Base-by-base conservation (phyloP, 169 alveolate species). In the Blepharisma undulans region DNA sequence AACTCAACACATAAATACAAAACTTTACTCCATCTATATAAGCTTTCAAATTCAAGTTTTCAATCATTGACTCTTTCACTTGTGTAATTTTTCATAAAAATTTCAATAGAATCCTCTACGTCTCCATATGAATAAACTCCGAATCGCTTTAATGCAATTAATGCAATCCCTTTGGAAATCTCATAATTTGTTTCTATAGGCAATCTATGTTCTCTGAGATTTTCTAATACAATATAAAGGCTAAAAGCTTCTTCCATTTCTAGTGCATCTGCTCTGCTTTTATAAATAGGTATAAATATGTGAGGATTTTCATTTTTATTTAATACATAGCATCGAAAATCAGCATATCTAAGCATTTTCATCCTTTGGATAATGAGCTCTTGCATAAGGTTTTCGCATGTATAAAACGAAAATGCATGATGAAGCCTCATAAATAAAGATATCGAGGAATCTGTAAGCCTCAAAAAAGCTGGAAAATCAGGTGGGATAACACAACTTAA, bases 351-450 rank as follows among this genome's bases (percentile, higher is more conserved):
- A 21, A 82, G 27, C 8, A 21, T 30, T 14, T 60, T 82, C 27
- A 22, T n/a, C 29, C 30, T 36, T 19, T 48, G 22, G 12, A 25
- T 7, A 22, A 22, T 30, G n/a, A 36, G 30, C 18, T 36, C 76
- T 30, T 22, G 34, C 27, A 82, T 60, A 1, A 30, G 32, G 36
- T 30, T 82, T 48, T 34, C 74, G 22, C 77, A 25, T 1, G 77
- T 22, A 60, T 36, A 82, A 82, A 82, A 82, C 10, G 71, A 21
- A 82, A 25, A 82, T 19, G 76, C 76, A 14, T 30, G 72, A 21
- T 82, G 72, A 34, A 82, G 33, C 36, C 89, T 34, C 7, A n/a
- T 36, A 60, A 82, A 82, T 22, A 82, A 82, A 33, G 77, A 21
- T 16, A 25, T 78, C 6, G 86, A 32, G 0, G 10, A 29, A 78